Percentiles rank a stretch among this genome's conserved stretches.
phyloP scores from a whole-genome alignment of 352 stramenopile genomes.

The Phytopythium vexans region DNA sequence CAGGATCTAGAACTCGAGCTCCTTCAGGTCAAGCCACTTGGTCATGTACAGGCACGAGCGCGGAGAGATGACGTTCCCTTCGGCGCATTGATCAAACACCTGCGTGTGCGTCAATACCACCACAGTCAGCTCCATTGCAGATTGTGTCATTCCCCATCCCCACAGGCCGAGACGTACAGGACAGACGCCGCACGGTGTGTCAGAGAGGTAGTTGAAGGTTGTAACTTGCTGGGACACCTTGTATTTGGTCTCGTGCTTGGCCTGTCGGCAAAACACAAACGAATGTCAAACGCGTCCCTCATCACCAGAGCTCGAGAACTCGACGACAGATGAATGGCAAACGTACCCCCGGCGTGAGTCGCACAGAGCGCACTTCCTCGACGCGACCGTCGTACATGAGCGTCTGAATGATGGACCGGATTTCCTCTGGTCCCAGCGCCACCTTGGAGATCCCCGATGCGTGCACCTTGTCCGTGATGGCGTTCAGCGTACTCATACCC shows the following conservation, averaged over 20 bases:
- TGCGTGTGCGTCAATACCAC: constrained; percentile 18
- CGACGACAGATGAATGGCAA: neutral
- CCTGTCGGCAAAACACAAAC: constrained; percentile 16
- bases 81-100: constrained; percentile 89
- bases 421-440: constrained; percentile 87
- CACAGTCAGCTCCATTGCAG: constrained; percentile 3
- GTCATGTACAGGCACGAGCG: constrained; percentile 89
- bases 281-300: neutral
- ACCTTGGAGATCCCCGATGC: constrained; percentile 90
- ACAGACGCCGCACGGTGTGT: constrained; percentile 88
- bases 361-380: constrained; percentile 85
- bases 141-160: neutral
- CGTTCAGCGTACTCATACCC: constrained; percentile 84
- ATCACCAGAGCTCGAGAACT: no score
- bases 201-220: constrained; percentile 87
- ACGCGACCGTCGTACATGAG: constrained; percentile 91
- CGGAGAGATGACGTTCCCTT: constrained; percentile 90
- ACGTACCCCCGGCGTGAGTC: constrained; percentile 72
- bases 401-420: constrained; percentile 90
- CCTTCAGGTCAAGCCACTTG: constrained; percentile 89
- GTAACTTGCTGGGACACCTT: constrained; percentile 86
- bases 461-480: constrained; percentile 88
- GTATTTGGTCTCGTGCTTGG: constrained; percentile 82
- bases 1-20: constrained; percentile 68
- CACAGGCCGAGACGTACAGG: constrained; percentile 44